These are phyloP conservation scores for Cladosporium sp. DNA, from an alignment of 2,329 filamentous ascomycete species.

Conservation along the genomic window DNA sequence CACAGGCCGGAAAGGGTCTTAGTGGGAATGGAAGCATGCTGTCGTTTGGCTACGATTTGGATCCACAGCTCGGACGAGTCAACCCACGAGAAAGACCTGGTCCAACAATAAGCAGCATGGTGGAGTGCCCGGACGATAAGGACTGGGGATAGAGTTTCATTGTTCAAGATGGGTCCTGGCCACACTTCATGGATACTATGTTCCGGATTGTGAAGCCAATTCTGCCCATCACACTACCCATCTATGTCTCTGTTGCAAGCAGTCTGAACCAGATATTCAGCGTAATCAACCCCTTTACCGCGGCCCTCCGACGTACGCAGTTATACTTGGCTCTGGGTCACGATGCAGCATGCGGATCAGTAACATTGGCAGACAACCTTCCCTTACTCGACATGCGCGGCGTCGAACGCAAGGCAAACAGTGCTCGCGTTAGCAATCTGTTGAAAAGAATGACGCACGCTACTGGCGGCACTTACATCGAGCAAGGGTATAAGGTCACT, in stretches of 20 bases:
- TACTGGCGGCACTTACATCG: slow-evolving; percentile 61
- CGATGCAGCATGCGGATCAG: slow-evolving; percentile 61
- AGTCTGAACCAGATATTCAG: not conserved
- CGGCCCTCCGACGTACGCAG: slow-evolving; percentile 35
- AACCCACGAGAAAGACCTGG: not conserved
- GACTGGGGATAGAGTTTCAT: slow-evolving; percentile 63
- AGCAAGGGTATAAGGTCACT: slow-evolving; percentile 63
- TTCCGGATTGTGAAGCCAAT: not conserved
- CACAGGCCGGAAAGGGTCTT: not conserved
- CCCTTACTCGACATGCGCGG: slow-evolving; percentile 61
- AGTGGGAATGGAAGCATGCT: not conserved
- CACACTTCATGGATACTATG: slow-evolving; percentile 36
- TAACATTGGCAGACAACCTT: slow-evolving; percentile 61
- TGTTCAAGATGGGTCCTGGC: slow-evolving; percentile 64
- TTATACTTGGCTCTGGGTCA: slow-evolving; percentile 68
- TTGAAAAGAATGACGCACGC: slow-evolving; percentile 57
- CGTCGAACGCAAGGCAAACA: slow-evolving; percentile 48
- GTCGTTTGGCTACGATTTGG: not conserved
- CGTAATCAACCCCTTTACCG: not conserved
- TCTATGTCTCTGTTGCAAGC: not conserved
- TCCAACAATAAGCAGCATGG: not conserved
- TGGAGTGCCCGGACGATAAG: slow-evolving; percentile 48
- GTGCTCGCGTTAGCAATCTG: not conserved
- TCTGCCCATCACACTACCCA: slow-evolving; percentile 52
- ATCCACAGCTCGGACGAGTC: not conserved